These are phyloP conservation scores for Pythium folliculosum DNA, from an alignment of 352 stramenopile genomes.

Conservation along the genomic window DNA sequence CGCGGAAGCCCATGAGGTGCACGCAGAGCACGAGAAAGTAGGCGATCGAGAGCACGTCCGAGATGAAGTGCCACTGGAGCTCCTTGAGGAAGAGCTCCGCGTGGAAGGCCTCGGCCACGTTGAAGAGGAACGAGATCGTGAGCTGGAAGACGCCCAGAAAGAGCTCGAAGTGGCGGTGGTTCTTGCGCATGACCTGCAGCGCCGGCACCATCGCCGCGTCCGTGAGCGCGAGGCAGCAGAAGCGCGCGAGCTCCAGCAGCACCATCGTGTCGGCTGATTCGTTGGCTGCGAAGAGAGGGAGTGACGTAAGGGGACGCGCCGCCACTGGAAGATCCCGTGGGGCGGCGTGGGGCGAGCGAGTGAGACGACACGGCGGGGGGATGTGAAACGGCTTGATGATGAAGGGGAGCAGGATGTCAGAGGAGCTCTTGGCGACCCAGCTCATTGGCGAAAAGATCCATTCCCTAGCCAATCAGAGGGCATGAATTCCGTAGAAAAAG, in stretches of 20 bases:
- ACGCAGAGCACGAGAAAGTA: slow-evolving; percentile 87
- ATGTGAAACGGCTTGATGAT: neutral
- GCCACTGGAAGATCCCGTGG: neutral
- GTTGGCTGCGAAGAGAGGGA: neutral
- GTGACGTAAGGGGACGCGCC: neutral
- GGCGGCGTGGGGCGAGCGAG: neutral
- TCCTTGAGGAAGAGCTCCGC: slow-evolving; percentile 66
- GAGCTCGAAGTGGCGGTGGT: slow-evolving; percentile 88
- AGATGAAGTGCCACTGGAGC: slow-evolving; percentile 87
- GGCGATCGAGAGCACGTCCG: slow-evolving; percentile 82
- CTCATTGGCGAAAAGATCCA: neutral
- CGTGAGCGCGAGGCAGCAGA: slow-evolving; percentile 72
- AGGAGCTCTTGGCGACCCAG: neutral
- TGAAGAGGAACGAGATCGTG: slow-evolving; percentile 81
- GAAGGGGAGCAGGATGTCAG: neutral
- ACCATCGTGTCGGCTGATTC: slow-evolving; percentile 15
- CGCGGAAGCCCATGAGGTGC: slow-evolving; percentile 80
- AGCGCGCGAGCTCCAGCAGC: slow-evolving; percentile 47
- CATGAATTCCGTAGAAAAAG: neutral
- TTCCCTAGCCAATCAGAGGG: neutral
- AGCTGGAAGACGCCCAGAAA: slow-evolving; percentile 88
- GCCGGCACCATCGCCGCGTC: slow-evolving; percentile 76
- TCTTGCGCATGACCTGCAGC: slow-evolving; percentile 76
- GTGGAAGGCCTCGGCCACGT: slow-evolving; percentile 73
- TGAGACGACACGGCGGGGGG: too few species aligned